Evolutionary conservation across 495 filamentous ascomycete genomes (phyloP).

Genomic region (Cudoniella acicularis): DNA sequence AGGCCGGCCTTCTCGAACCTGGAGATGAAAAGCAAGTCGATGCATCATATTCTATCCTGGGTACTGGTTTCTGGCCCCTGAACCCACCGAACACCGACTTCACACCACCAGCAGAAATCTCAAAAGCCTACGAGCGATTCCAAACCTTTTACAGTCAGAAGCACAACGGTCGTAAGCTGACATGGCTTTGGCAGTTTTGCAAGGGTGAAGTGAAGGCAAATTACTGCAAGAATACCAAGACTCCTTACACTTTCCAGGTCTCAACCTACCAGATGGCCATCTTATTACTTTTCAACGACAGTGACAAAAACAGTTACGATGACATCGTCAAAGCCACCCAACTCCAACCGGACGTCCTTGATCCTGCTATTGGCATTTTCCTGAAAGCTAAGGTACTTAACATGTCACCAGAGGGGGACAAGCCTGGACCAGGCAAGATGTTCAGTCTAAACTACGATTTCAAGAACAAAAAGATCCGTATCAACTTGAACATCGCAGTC

Average conservation of each 20-base stretch:
- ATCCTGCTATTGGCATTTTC: slow-evolving; percentile 77
- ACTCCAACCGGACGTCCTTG: slow-evolving; percentile 73
- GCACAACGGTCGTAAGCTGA: slow-evolving; percentile 92
- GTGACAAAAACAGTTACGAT: slow-evolving; percentile 77
- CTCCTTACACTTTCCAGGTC: slow-evolving; percentile 95
- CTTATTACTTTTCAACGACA: slow-evolving; percentile 92
- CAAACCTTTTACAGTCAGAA: slow-evolving; percentile 90
- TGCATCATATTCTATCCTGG: slow-evolving; percentile 80
- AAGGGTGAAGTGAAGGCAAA: slow-evolving; percentile 95
- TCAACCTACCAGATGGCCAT: slow-evolving; percentile 98
- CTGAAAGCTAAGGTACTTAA: slow-evolving; percentile 86
- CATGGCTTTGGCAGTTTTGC: slow-evolving; percentile 97
- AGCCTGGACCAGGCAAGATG: slow-evolving; percentile 68
- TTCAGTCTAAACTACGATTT: slow-evolving; percentile 89
- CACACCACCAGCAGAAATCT: slow-evolving; percentile 77
- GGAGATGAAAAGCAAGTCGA: slow-evolving; percentile 59
- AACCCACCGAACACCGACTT: slow-evolving; percentile 80
- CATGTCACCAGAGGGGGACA: slow-evolving; percentile 63
- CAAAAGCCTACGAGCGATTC: slow-evolving; percentile 84
- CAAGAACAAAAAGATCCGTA: slow-evolving; percentile 94
- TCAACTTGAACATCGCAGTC: slow-evolving; percentile 92
- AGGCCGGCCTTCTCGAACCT: slow-evolving; percentile 50
- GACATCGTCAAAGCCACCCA: slow-evolving; percentile 80
- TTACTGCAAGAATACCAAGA: slow-evolving; percentile 83
- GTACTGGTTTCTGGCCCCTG: slow-evolving; percentile 97